Evolutionary conservation across 1,284 basidiomycete species (phyloP), one percentile per base, ranked within the genome.

Genomic region (Baeospora myosura): DNA sequence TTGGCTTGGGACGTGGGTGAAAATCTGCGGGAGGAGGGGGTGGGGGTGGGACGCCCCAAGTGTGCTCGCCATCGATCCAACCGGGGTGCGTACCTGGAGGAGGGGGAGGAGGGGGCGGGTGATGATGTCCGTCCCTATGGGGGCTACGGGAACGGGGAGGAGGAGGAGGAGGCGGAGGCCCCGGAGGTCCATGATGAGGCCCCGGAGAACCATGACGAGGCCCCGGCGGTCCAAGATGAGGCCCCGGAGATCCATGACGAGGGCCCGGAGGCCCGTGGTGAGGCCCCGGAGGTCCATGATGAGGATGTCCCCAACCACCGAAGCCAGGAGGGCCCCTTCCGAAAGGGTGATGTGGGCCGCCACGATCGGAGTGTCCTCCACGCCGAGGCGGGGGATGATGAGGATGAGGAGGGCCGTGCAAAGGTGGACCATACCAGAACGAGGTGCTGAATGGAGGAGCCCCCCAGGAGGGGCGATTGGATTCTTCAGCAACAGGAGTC

Each of bases 1-100:
- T 59, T 41, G 55, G 49, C 33, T 58, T 59, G 20, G 41, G 32
- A 41, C 5, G 8, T 26, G 38, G 24, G 34, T 7, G 33, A 32
- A 16, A 38, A 17, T 29, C n/a, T 3, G 21, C n/a, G 26, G 41
- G 40, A 5, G 49, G 38, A 3, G 48, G 45, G 18, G 39, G 41
- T 5, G 40, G 28, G 5, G 17, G 36, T 20, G 18, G 26, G n/a
- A n/a, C n/a, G 29, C 24, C 36, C 21, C 32, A 11, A 34, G 33
- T 22, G 47, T 35, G 11, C 38, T 30, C 38, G 34, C n/a, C n/a
- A n/a, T n/a, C n/a, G n/a, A n/a, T n/a, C n/a, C n/a, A n/a, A 38
- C 28, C 31, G 10, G 14, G 23, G 34, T 30, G 28, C 22, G 18
- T 7, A 8, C 39, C 37, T 6, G 42, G 38, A n/a, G 41, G 40